phyloP scores from a whole-genome alignment of 2,329 filamentous ascomycete genomes.

The Alternaria gansuensis region DNA sequence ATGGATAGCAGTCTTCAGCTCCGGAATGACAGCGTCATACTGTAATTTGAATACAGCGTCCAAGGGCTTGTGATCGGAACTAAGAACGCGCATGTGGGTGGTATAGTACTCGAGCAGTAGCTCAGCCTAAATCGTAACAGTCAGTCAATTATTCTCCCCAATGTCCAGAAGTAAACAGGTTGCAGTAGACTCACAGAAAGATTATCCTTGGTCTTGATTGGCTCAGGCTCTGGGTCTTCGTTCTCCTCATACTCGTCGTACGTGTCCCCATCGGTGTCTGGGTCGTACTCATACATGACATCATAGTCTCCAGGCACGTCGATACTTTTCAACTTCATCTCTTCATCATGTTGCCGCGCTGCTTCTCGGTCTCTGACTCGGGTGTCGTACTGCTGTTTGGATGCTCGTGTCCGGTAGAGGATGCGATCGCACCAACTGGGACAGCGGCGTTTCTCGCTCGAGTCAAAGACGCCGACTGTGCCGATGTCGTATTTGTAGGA shows the following conservation, averaged over 20 bases:
- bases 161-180: not conserved
- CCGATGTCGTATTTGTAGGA: constrained; percentile 98
- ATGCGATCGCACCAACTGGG: constrained; percentile 98
- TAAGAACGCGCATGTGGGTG: constrained; percentile 87
- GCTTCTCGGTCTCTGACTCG: constrained; percentile 71
- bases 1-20: constrained; percentile 83
- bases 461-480: constrained; percentile 91
- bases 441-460: constrained; percentile 89
- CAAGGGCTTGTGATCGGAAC: constrained; percentile 95
- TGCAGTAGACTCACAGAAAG: constrained; percentile 50
- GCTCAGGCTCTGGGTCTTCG: constrained; percentile 57
- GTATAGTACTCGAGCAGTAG: constrained; percentile 74
- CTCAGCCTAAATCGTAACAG: constrained; percentile 51
- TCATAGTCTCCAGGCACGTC: constrained; percentile 79
- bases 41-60: constrained; percentile 82
- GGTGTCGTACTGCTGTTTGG: constrained; percentile 72
- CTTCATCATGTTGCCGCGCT: constrained; percentile 76
- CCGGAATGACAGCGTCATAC: constrained; percentile 86
- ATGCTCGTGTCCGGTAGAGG: constrained; percentile 78
- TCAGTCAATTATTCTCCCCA: not conserved
- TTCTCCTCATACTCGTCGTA: constrained; percentile 45
- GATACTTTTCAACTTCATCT: constrained; percentile 83
- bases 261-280: constrained; percentile 74
- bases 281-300: constrained; percentile 90
- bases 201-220: constrained; percentile 67